Evolutionary conservation across 805 yeast species (phyloP).

Genomic region (Pichia heedii): DNA sequence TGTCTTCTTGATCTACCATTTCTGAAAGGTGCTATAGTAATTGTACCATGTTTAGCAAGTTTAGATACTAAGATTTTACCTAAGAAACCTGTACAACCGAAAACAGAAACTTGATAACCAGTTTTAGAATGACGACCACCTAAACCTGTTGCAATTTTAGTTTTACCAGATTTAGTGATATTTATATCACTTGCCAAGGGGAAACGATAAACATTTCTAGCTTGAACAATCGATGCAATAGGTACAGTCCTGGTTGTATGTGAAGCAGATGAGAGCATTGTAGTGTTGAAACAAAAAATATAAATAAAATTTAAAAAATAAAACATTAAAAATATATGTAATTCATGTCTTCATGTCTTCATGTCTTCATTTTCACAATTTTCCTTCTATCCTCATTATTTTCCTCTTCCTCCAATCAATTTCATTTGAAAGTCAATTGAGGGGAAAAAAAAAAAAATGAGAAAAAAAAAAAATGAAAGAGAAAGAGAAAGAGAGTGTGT

Average conservation of each 20-base stretch:
- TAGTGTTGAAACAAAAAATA: too few relatives aligned
- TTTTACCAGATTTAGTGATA: constrained; percentile 69
- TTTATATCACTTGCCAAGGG: constrained; percentile 51
- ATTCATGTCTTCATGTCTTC: too few relatives aligned
- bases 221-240: not conserved
- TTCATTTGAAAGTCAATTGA: too few relatives aligned
- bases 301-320: too few relatives aligned
- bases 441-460: too few relatives aligned
- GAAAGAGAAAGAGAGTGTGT: too few relatives aligned
- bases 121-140: constrained; percentile 83
- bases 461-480: too few relatives aligned
- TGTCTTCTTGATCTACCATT: constrained; percentile 72
- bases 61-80: constrained; percentile 66
- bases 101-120: constrained; percentile 82
- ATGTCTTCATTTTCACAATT: too few relatives aligned
- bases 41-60: constrained; percentile 76
- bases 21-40: constrained; percentile 68
- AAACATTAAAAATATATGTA: too few relatives aligned
- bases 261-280: not conserved
- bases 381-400: too few relatives aligned
- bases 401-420: too few relatives aligned
- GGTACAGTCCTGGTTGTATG: not conserved
- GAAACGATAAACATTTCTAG: constrained; percentile 22
- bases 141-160: constrained; percentile 57
- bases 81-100: constrained; percentile 73